A percentile compares a stretch with the other conserved stretches of the same genome.
phyloP scores from a whole-genome alignment of 1,284 basidiomycete genomes.

The Sanghuangporus weigelae region DNA sequence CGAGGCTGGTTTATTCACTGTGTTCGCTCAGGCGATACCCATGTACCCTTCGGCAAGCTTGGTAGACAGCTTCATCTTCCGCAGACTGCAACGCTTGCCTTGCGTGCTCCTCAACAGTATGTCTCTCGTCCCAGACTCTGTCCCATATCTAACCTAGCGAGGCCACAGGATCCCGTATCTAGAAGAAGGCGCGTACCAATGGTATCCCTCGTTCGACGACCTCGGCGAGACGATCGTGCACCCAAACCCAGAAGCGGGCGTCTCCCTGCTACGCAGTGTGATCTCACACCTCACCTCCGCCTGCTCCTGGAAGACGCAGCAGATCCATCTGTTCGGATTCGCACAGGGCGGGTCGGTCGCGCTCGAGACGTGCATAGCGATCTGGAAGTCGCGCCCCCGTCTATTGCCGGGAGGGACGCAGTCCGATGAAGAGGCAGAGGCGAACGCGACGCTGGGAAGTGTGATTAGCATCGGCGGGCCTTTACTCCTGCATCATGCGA shows the following conservation, averaged over 20 bases:
- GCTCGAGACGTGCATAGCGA: constrained; percentile 56
- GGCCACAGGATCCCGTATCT: constrained; percentile 68
- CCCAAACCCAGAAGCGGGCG: constrained; percentile 68
- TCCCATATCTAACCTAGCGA: not conserved
- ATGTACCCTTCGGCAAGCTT: constrained; percentile 69
- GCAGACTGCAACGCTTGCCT: constrained; percentile 77
- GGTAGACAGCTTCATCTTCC: constrained; percentile 75
- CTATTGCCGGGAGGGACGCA: constrained; percentile 6
- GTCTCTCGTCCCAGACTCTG: constrained; percentile 22
- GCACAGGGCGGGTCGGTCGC: constrained; percentile 84
- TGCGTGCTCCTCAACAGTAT: constrained; percentile 77
- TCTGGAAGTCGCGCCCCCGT: constrained; percentile 39
- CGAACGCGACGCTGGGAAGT: constrained; percentile 47
- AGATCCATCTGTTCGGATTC: constrained; percentile 86
- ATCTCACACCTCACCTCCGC: constrained; percentile 52
- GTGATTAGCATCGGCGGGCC: constrained; percentile 67
- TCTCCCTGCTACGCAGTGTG: constrained; percentile 49
- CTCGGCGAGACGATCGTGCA: constrained; percentile 68
- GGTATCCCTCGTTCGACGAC: constrained; percentile 81
- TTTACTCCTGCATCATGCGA: constrained; percentile 70
- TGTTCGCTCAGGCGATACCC: constrained; percentile 65
- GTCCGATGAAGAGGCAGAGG: constrained; percentile 4
- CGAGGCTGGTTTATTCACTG: not conserved
- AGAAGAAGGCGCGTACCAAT: constrained; percentile 77
- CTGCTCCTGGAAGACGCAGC: constrained; percentile 60